Evolutionary conservation across 768 basidiomycete species (phyloP), one percentile per base, ranked within the genome.

Genomic region (Dendrothele bispora): DNA sequence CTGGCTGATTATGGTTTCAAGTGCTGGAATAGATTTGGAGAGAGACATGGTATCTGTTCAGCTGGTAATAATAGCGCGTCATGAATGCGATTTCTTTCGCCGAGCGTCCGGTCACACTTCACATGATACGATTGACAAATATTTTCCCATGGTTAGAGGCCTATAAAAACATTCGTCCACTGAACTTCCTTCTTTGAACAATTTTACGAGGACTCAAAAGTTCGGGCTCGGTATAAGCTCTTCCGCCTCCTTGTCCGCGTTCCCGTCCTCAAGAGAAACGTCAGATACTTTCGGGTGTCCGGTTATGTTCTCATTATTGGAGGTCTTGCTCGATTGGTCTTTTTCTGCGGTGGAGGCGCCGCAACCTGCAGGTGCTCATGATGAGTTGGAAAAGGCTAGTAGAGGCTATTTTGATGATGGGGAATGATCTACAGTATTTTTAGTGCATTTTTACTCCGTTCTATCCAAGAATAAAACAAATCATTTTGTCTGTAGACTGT

Each of bases 231-330:
- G 85, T 70, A 64, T 70, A 74, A 85, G 82, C 80, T 78, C 68
- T 77, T 79, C 84, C 85, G 83, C 79, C 80, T 90, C 82, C 88
- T 82, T 80, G 88, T 80, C 86, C 90, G 90, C 90, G 90, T 92
- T 90, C 88, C 88, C 86, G 88, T 90, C 85, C 81, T 78, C 87
- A 75, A 89, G 78, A 90, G 30, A 52, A 60, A 82, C 49, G 65
- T 66, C 47, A 70, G 67, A 71, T 64, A 63, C 63, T 50, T 27
- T 58, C 28, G 46, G 58, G 63, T 54, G 57, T 62, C 56, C 69
- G 69, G 39, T 66, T 55, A 59, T 65, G 58, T 58, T 55, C 55
- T 58, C 53, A 61, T 55, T 65, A 51, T 51, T 56, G 56, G 51
- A 59, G 56, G 59, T 61, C 64, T 77, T 66, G 71, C 55, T 70